A percentile compares a stretch with the other conserved stretches of the same genome.
Conservation (phyloP, 208 protist genomes). For the Vickermania ingenoplastis region DNA sequence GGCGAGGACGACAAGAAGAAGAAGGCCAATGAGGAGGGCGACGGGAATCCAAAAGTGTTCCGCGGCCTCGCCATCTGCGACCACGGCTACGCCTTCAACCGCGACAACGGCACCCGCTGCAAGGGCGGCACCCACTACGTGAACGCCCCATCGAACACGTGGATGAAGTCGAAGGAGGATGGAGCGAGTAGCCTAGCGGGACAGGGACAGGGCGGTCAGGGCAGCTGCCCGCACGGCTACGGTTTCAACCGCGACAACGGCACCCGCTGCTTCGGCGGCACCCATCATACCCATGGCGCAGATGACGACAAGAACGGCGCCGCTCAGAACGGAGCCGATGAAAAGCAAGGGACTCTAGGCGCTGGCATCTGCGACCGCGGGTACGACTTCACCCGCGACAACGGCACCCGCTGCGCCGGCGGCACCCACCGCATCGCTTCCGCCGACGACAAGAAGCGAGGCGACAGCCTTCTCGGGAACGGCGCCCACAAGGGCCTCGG, state of each 20-base stretch:
- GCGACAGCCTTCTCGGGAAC: not conserved
- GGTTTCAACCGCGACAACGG: not conserved
- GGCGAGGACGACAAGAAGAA: not conserved
- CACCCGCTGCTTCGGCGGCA: not conserved
- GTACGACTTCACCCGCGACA: not conserved
- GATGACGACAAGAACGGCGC: not conserved
- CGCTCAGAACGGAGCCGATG: not conserved
- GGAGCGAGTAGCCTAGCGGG: not conserved
- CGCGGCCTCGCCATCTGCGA: not conserved
- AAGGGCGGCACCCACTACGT: not conserved
- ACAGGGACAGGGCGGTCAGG: not conserved
- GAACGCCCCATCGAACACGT: not conserved
- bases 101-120: not conserved
- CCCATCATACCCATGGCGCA: not conserved
- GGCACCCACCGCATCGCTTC: constrained; percentile 1
- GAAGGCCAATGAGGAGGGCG: not conserved
- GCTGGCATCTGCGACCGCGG: not conserved
- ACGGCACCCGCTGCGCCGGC: not conserved
- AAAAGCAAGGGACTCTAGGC: not conserved
- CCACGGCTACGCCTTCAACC: not conserved
- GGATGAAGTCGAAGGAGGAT: not conserved
- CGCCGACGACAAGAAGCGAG: not conserved
- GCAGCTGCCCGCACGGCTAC: not conserved
- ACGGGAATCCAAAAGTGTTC: not conserved
- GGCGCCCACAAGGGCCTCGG: constrained; percentile 1